Conservation (phyloP, 1,284 basidiomycete species). For the Xerocomus nothofagi region DNA sequence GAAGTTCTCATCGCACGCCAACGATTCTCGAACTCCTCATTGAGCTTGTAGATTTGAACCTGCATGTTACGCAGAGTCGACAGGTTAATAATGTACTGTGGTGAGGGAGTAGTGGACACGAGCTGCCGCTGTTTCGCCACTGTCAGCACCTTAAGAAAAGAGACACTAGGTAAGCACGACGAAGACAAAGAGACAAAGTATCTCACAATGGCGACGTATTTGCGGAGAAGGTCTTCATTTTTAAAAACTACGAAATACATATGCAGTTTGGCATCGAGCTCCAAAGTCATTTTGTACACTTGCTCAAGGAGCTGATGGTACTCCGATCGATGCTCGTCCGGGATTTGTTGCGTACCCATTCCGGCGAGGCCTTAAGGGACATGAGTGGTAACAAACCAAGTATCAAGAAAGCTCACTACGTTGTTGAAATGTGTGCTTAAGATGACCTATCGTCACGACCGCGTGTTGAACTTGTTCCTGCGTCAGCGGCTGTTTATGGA, state of each 20-base stretch:
- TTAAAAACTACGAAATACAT: slow-evolving; percentile 47
- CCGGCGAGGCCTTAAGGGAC: slow-evolving; percentile 20
- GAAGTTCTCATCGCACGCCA: slow-evolving; percentile 25
- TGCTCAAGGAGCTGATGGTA: slow-evolving; percentile 53
- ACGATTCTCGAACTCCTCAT: slow-evolving; percentile 40
- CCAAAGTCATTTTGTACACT: slow-evolving; percentile 41
- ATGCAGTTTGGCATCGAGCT: slow-evolving; percentile 52
- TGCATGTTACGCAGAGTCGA: slow-evolving; percentile 48
- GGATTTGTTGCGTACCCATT: slow-evolving; percentile 40
- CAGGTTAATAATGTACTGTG: slow-evolving; percentile 52
- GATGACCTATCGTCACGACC: slow-evolving; percentile 30
- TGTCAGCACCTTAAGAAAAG: slow-evolving; percentile 44
- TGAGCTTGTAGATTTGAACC: slow-evolving; percentile 43
- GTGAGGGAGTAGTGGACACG: slow-evolving; percentile 41
- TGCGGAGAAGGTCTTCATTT: slow-evolving; percentile 46
- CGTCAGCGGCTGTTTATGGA: slow-evolving; percentile 24
- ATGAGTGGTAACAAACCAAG: slow-evolving; percentile 17
- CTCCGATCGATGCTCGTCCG: slow-evolving; percentile 51
- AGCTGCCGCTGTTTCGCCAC: slow-evolving; percentile 53
- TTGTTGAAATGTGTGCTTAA: slow-evolving; percentile 35
- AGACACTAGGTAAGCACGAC: slow-evolving; percentile 7
- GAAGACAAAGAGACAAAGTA: slow-evolving; percentile 18
- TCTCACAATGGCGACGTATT: slow-evolving; percentile 54
- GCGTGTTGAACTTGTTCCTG: slow-evolving; percentile 36
- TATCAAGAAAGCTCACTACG: slow-evolving; percentile 33